These are phyloP conservation scores for Clausena lansium DNA, from an alignment of 345 rosid species.

Conservation along the genomic window DNA sequence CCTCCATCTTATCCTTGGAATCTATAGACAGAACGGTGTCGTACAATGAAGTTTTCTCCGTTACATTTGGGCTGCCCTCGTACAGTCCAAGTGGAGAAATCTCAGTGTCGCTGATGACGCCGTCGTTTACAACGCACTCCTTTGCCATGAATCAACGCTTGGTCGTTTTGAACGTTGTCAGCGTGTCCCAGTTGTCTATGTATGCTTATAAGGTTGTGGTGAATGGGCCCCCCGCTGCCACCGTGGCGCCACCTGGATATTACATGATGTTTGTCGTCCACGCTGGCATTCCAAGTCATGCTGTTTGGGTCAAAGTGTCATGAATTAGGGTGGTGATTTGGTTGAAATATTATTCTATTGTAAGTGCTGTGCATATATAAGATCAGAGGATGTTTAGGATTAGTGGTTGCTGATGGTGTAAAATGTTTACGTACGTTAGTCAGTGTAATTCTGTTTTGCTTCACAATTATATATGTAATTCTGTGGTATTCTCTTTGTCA, in stretches of 20 bases:
- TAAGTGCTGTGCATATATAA: background rate
- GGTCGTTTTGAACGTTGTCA: slow-evolving; percentile 41
- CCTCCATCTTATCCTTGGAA: slow-evolving; percentile 59
- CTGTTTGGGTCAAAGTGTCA: slow-evolving; percentile 54
- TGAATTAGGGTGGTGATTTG: background rate
- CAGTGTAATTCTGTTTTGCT: background rate
- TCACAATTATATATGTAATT: background rate
- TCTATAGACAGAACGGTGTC: slow-evolving; percentile 33
- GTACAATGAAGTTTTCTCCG: slow-evolving; percentile 32
- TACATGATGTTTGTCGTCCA: slow-evolving; percentile 72
- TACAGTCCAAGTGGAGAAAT: slow-evolving; percentile 19
- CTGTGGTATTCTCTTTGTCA: background rate
- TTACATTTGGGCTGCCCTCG: slow-evolving; percentile 39
- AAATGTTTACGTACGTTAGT: background rate
- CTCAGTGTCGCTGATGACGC: slow-evolving; percentile 44
- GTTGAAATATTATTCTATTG: background rate
- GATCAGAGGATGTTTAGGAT: background rate
- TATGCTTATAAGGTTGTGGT: slow-evolving; percentile 45
- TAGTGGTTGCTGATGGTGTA: background rate
- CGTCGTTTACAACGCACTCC: slow-evolving; percentile 75
- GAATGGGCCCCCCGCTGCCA: slow-evolving; percentile 36
- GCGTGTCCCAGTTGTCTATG: slow-evolving; percentile 37
- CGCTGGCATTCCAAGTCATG: slow-evolving; percentile 56
- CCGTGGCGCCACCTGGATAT: slow-evolving; percentile 71
- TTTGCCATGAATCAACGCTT: slow-evolving; percentile 70